Base-by-base conservation (phyloP, 164 flowering plant species). In the Nelumbo lutea region DNA sequence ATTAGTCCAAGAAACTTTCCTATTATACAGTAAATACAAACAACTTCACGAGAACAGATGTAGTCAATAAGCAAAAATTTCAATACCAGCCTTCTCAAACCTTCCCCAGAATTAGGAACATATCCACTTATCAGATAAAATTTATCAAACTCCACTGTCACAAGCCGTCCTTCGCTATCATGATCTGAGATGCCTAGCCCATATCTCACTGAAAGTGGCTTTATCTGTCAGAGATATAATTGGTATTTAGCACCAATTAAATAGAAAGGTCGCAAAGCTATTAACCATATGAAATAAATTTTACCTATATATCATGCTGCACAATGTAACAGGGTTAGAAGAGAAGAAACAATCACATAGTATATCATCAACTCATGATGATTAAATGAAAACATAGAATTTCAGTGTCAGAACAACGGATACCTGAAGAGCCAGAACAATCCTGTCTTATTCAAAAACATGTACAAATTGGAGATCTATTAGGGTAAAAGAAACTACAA, bases 81-180 rank as follows among this genome's bases (percentile, higher is more conserved):
- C 9, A 59, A 57, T 88, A 93, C 97, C 97, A 96, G 81, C 79
- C 99, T 78, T 80, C 56, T 87, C 65, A 96, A 81, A 57, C 99
- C 99, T 77, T 96, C 99, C 64, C 99, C 97, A 72, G 98, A 96
- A 80, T 96, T 96, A 57, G 99, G 99, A 68, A 96, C 96, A 77
- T 96, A 96, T 65, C 77, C 84, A 78, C 77, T 70, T 59, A 96
- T 9, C 42, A 96, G 74, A 78, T 84, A 96, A 75, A 89, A 96
- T 47, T 85, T 67, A 53, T 93, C 97, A 75, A 93, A 96, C 76
- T 96, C 99, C 47, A 82, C 89, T 14, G 95, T 93, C 72, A 96
- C 90, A 72, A 96, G 80, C 14, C 98, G 86, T 9, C 99, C 99
- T 78, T 96, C 98, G 77, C 75, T 79, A 65, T 96, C 99, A 76